Percentiles rank a stretch among this genome's conserved stretches.
Conservation (phyloP, 164 flowering plant genomes). For the Brasenia schreberi region DNA sequence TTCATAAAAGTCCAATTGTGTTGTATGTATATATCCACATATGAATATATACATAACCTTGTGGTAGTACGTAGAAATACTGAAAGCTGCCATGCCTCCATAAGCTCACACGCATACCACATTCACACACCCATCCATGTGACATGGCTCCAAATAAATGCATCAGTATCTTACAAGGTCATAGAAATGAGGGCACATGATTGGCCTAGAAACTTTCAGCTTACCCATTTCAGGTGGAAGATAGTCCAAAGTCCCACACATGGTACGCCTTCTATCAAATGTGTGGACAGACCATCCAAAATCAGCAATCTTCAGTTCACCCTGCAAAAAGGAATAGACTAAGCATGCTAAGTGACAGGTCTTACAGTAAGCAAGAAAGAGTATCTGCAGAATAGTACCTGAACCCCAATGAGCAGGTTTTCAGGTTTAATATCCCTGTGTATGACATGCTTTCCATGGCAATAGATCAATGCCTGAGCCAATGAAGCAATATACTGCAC, state of each 20-base stretch:
- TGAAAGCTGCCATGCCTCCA: too few species aligned
- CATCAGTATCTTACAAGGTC: too few species aligned
- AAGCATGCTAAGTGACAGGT: not conserved
- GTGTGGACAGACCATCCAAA: conserved; percentile 99
- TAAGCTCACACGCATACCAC: too few species aligned
- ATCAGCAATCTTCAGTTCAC: conserved; percentile 91
- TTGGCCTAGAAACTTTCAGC: conserved; percentile 4
- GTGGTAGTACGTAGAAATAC: too few species aligned
- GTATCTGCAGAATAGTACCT: conserved; percentile 26
- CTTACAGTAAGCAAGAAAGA: not conserved
- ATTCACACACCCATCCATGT: too few species aligned
- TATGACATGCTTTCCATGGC: conserved; percentile 94
- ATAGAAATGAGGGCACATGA: too few species aligned
- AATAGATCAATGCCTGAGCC: conserved; percentile 84
- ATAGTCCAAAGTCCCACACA: conserved; percentile 97
- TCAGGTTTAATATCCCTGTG: conserved; percentile 98
- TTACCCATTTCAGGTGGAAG: conserved; percentile 99
- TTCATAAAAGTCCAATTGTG: too few species aligned
- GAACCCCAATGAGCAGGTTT: conserved; percentile 78
- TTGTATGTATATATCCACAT: too few species aligned
- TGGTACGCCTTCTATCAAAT: conserved; percentile 81
- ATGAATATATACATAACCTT: too few species aligned
- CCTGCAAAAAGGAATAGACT: conserved; percentile 26
- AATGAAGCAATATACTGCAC: conserved; percentile 81
- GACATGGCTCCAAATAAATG: too few species aligned